phyloP scores from a whole-genome alignment of 371 early-diverging fungal genomes.

The Chytridiales sp. region DNA sequence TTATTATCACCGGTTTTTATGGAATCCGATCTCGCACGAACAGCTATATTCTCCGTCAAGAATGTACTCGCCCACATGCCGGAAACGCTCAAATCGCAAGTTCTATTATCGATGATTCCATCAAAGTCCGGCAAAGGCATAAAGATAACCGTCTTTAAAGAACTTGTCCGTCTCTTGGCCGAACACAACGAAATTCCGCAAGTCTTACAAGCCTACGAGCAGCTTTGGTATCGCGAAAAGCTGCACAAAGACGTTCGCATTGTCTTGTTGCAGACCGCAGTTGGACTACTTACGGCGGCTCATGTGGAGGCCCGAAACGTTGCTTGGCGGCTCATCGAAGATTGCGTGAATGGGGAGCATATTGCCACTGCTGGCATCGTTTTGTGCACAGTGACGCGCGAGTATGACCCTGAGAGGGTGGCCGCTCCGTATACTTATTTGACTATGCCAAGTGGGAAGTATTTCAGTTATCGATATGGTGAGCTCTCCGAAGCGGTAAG shows the following conservation, averaged over 20 bases:
- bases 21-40: slow-evolving; percentile 19
- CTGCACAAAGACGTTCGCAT: slow-evolving; percentile 25
- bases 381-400: no score
- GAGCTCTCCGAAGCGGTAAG: no score
- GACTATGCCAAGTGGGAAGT: no score
- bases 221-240: slow-evolving; percentile 18
- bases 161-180: slow-evolving; percentile 17
- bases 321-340: no score
- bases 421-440: no score
- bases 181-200: background rate
- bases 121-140: background rate
- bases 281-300: no score
- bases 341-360: no score
- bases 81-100: background rate
- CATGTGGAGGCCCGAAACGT: no score
- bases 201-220: slow-evolving; percentile 3
- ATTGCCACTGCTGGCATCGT: no score
- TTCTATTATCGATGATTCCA: slow-evolving; percentile 13
- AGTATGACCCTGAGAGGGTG: no score
- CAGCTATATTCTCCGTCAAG: slow-evolving; percentile 19
- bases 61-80: slow-evolving; percentile 8
- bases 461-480: no score
- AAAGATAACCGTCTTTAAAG: slow-evolving; percentile 10
- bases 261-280: slow-evolving; percentile 13
- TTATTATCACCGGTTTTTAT: slow-evolving; percentile 17